Evolutionary conservation across 805 yeast genomes (phyloP), one percentile per base, ranked within the genome.

Genomic region (Zygotorulaspora chibaensis): DNA sequence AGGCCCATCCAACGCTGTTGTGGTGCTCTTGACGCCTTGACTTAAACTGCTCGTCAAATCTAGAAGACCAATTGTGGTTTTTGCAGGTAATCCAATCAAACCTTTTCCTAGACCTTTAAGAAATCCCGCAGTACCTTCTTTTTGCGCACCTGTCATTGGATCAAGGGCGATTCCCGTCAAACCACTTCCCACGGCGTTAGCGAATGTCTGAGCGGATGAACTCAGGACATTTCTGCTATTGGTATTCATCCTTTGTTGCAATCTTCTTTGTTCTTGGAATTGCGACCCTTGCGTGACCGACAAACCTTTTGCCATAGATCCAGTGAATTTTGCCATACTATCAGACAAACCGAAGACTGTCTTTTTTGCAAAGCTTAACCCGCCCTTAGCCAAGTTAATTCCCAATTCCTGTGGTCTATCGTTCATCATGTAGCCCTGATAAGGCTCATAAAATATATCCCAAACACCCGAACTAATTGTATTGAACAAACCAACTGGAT

Each of bases 341-440:
- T 95, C 98, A 18, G 96, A 85, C 41, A 93, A 75, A 2, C 99
- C 98, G 71, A 86, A 95, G 0, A 93, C 91, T 0, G 97, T 85
- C 68, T 93, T 93, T 62, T 91, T 90, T 61, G 95, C 74, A 69
- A 93, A 93, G 65, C 96, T 87, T 51, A 88, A 68, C 0, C 98
- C 96, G 47, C 99, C 99, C 62, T 89, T 91, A 1, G 99, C 99
- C 36, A 93, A 66, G 2, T 96, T 95, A 47, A 93, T 86, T 34
- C 99, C 98, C 33, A 93, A 70, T 56, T 95, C 99, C 59, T 87
- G 96, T 1, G 99, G 99, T 31, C 97, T 72, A 64, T 93, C 99
- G 51, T 85, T 91, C 78, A 93, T 79, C 40, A 91, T 80, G 56
- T 87, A 87, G 0, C 99, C 99, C 61, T 89, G 93, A 59, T 91